These are phyloP conservation scores for Euphrasia confusa DNA, from an alignment of 257 asterid species.

Conservation along the genomic window DNA sequence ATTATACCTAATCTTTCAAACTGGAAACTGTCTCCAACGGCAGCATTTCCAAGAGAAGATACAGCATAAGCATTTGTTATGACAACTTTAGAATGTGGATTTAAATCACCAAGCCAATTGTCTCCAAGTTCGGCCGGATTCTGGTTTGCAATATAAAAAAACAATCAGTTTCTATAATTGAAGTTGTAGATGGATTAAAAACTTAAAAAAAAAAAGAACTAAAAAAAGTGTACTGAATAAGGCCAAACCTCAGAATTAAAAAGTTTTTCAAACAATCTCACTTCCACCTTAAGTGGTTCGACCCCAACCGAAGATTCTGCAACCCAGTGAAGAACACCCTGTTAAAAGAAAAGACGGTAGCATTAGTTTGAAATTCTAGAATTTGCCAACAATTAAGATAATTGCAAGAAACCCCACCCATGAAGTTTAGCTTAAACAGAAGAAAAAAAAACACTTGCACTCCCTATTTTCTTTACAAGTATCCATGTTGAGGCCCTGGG, in stretches of 20 bases:
- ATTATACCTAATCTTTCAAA: constrained; percentile 90
- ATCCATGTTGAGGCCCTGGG: too few relatives aligned
- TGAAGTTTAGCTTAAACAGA: background rate
- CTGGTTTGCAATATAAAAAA: constrained; percentile 27
- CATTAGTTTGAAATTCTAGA: background rate
- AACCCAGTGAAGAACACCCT: constrained; percentile 99
- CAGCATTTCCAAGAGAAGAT: constrained; percentile 49
- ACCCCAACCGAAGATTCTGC: constrained; percentile 68
- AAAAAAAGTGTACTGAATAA: background rate
- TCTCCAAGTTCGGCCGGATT: constrained; percentile 71
- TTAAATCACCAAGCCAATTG: constrained; percentile 76
- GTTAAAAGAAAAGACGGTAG: constrained; percentile 15
- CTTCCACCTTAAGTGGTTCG: constrained; percentile 77
- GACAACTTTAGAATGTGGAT: constrained; percentile 63
- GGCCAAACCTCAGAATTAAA: constrained; percentile 77
- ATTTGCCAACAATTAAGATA: background rate
- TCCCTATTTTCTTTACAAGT: too few relatives aligned
- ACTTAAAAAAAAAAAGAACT: background rate
- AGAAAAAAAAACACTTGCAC: background rate
- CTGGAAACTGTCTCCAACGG: constrained; percentile 79
- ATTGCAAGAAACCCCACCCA: background rate
- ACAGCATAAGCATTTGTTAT: constrained; percentile 68
- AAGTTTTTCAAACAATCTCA: constrained; percentile 73
- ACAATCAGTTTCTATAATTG: background rate
- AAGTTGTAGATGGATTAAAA: background rate